A percentile compares a stretch with the other conserved stretches of the same genome.
phyloP scores from a whole-genome alignment of 768 basidiomycete genomes.

The Leccinum disarticulatum region DNA sequence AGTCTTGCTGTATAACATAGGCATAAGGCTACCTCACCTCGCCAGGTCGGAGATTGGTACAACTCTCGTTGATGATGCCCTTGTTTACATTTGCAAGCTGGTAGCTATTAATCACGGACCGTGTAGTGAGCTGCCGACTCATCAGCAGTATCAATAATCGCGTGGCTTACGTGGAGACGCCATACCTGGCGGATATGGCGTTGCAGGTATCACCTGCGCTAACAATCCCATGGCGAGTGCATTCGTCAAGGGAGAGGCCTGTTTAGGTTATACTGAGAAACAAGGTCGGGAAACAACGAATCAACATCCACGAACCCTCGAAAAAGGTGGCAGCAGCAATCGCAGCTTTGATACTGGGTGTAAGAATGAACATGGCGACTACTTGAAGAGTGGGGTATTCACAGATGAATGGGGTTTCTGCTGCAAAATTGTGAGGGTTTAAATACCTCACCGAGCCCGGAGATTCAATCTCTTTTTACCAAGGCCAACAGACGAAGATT shows the following conservation, averaged over 20 bases:
- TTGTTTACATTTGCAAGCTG: conserved; percentile 58
- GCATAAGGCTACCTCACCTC: conserved; percentile 35
- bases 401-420: too few species aligned
- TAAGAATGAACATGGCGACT: not conserved
- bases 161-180: conserved; percentile 58
- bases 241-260: not conserved
- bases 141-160: not conserved
- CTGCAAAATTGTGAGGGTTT: too few species aligned
- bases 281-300: not conserved
- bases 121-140: not conserved
- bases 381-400: too few species aligned
- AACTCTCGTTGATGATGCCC: conserved; percentile 44
- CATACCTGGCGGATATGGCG: conserved; percentile 41
- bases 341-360: not conserved
- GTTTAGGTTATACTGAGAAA: not conserved
- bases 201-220: not conserved
- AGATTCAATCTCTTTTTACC: too few species aligned
- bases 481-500: too few species aligned
- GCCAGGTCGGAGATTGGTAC: conserved; percentile 54
- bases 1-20: not conserved
- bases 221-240: not conserved
- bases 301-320: not conserved
- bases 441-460: too few species aligned
- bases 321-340: not conserved
- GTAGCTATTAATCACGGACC: conserved; percentile 36